Evolutionary conservation across 805 yeast species (phyloP), one percentile per base, ranked within the genome.

Genomic region (Kluyveromyces siamensis): DNA sequence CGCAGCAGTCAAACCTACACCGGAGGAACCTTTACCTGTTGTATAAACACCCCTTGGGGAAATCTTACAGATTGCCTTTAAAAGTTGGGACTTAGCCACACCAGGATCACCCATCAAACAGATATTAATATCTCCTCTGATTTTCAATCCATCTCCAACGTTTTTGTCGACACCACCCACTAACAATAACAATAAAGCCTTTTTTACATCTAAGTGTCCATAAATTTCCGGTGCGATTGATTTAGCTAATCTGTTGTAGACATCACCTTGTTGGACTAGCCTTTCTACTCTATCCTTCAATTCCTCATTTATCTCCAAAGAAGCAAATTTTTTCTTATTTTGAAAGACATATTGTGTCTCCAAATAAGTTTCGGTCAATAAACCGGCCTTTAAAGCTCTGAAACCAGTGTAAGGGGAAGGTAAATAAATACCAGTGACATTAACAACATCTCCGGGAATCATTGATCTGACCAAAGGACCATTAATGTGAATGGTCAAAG

Each of bases 41-140:
- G 99, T 93, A 67, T 93, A 93, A 30, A 93, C 95, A 45, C 96
- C 95, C 62, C 98, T 77, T 30, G 99, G 99, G 3, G 98, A 93
- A 48, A 93, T 85, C 59, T 90, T 88, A 51, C 88, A 77, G 55
- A 93, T 87, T 35, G 95, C 84, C 65, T 93, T 93, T 54, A 93
- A 74, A 61, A 93, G 73, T 75, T 93, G 99, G 2, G 98, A 93
- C 69, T 93, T 93, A 61, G 99, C 99, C 48, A 93, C 99, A 74
- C 99, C 99, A 40, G 99, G 99, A 63, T 93, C 99, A 59, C 99
- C 99, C 97, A 93, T 91, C 46, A 93, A 75, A 71, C 97, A 84
- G 48, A 93, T 79, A 62, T 93, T 93, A 57, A 93, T 87, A 65
- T 93, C 99, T 60, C 99, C 99, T 73, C 99, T 83, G 60, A 93